phyloP scores from a whole-genome alignment of 2,329 filamentous ascomycete species.

The Fusarium poae region DNA sequence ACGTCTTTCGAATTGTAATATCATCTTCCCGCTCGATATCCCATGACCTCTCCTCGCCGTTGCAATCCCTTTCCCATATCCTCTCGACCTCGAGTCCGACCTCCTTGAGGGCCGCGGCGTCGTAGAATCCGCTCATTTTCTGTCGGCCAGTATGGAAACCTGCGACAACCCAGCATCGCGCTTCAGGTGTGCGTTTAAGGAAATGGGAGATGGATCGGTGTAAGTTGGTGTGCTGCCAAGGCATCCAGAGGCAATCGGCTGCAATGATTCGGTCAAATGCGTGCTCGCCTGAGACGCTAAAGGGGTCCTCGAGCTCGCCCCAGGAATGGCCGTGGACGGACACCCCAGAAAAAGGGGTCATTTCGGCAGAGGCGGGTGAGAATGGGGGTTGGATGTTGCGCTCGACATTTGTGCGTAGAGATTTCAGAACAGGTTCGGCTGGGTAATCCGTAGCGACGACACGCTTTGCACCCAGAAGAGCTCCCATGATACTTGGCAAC shows the following conservation, averaged over 20 bases:
- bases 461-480: constrained; percentile 61
- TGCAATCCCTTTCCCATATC: constrained; percentile 77
- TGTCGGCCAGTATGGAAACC: constrained; percentile 79
- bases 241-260: constrained; percentile 83
- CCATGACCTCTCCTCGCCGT: constrained; percentile 74
- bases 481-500: constrained; percentile 64
- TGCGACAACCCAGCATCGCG: constrained; percentile 73
- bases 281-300: constrained; percentile 48
- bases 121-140: constrained; percentile 76
- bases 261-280: constrained; percentile 74
- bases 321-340: constrained; percentile 72
- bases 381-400: constrained; percentile 60
- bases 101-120: constrained; percentile 57
- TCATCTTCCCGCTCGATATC: constrained; percentile 73
- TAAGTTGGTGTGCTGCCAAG: constrained; percentile 76
- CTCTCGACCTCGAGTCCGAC: constrained; percentile 71
- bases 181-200: constrained; percentile 58
- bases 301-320: constrained; percentile 64
- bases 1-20: constrained; percentile 73
- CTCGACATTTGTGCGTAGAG: constrained; percentile 69
- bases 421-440: constrained; percentile 68
- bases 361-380: constrained; percentile 50
- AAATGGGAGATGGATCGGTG: constrained; percentile 73
- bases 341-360: constrained; percentile 48
- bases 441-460: constrained; percentile 78